These are phyloP conservation scores for Tetradesmus obliquus DNA, from an alignment of 139 green algal genomes.

Conservation along the genomic window DNA sequence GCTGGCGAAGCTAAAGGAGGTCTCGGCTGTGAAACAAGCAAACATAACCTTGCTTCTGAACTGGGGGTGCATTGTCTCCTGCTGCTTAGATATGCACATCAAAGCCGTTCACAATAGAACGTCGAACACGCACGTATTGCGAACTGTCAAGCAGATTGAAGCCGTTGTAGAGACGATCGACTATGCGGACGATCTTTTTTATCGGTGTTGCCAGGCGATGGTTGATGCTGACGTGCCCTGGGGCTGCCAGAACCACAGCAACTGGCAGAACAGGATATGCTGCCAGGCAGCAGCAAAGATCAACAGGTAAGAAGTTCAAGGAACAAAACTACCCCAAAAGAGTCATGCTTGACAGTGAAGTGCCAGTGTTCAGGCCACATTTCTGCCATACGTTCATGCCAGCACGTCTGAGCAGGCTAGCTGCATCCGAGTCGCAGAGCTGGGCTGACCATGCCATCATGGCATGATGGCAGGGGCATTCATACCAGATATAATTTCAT, in stretches of 20 bases:
- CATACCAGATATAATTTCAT: too few relatives aligned
- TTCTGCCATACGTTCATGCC: too few relatives aligned
- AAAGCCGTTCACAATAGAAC: neutral
- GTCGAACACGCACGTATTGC: neutral
- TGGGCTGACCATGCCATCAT: neutral
- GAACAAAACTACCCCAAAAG: too few relatives aligned
- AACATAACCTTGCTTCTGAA: slow-evolving; percentile 10
- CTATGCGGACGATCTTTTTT: neutral
- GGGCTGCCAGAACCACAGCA: neutral
- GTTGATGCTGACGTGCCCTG: neutral
- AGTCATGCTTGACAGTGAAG: too few relatives aligned
- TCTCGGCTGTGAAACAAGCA: neutral
- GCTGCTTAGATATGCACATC: neutral
- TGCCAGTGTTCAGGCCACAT: too few relatives aligned
- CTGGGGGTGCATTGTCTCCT: neutral
- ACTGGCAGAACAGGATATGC: neutral
- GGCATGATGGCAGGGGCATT: too few relatives aligned
- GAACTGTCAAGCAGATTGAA: too few relatives aligned
- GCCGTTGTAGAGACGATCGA: neutral
- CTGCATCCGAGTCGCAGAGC: too few relatives aligned
- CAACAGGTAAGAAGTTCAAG: too few relatives aligned
- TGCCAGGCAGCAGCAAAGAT: neutral
- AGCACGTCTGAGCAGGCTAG: too few relatives aligned
- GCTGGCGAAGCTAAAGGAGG: slow-evolving; percentile 25
- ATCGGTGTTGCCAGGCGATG: neutral